Percentiles rank a stretch among this genome's conserved stretches.
Conservation (phyloP, 257 asterid species). For the Misopates orontium region DNA sequence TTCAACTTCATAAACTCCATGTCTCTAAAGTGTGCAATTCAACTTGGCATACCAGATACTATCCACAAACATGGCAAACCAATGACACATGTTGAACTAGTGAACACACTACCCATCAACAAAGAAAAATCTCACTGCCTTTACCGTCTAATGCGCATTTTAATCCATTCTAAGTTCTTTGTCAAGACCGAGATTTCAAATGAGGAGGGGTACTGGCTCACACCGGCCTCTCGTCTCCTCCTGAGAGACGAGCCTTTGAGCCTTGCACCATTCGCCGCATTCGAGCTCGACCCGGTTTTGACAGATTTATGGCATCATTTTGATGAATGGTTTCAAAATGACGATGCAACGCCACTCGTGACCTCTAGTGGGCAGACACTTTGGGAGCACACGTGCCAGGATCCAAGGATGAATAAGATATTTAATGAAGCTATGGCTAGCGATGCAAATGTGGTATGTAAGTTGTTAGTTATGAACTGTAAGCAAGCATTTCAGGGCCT, state of each 20-base stretch:
- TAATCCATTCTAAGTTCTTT: not conserved
- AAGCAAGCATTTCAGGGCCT: slow-evolving; percentile 14
- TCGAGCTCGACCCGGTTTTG: not conserved
- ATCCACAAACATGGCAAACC: not conserved
- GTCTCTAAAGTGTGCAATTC: slow-evolving; percentile 1
- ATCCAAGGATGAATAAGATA: not conserved
- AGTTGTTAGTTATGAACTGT: slow-evolving; percentile 7
- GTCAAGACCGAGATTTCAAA: not conserved
- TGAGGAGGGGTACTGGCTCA: not conserved
- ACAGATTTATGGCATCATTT: not conserved
- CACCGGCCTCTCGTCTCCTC: not conserved
- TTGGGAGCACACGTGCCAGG: not conserved
- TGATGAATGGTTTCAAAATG: slow-evolving; percentile 1
- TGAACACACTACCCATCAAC: not conserved
- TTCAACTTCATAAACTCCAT: slow-evolving; percentile 9
- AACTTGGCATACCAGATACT: not conserved
- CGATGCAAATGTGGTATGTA: slow-evolving; percentile 16
- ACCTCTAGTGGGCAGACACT: not conserved
- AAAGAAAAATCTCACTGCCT: not conserved
- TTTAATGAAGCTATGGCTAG: slow-evolving; percentile 24
- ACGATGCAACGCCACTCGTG: not conserved
- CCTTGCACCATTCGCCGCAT: not conserved
- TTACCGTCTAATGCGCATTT: not conserved
- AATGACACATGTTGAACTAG: not conserved
- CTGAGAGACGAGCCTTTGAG: not conserved